Percentiles rank a stretch among this genome's conserved stretches.
Conservation (phyloP, 345 rosid genomes). For the Barbarea vulgaris region DNA sequence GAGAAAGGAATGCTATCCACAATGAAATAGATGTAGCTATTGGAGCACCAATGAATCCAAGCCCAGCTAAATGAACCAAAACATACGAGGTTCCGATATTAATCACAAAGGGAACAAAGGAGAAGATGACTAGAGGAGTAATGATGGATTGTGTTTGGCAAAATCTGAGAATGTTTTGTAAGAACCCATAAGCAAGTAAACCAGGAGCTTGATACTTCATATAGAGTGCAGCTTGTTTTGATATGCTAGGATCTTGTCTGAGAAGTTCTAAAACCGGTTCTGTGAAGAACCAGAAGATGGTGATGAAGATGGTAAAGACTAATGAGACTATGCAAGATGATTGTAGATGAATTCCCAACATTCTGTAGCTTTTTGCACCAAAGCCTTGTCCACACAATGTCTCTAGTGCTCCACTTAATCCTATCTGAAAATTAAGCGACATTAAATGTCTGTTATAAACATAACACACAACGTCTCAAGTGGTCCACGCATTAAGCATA, state of each 20-base stretch:
- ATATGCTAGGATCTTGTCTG: slow-evolving; percentile 60
- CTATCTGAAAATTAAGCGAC: slow-evolving; percentile 43
- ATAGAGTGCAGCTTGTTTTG: slow-evolving; percentile 58
- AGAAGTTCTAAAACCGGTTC: slow-evolving; percentile 51
- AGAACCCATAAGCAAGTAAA: slow-evolving; percentile 60
- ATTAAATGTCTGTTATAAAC: neutral
- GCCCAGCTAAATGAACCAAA: slow-evolving; percentile 46
- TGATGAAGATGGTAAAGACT: slow-evolving; percentile 50
- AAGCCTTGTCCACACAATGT: slow-evolving; percentile 90
- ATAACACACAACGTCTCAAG: neutral
- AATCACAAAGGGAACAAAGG: slow-evolving; percentile 46
- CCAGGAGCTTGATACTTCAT: slow-evolving; percentile 61
- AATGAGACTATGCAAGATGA: slow-evolving; percentile 68
- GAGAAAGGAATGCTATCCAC: slow-evolving; percentile 54
- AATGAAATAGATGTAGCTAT: slow-evolving; percentile 68
- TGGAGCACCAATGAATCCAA: slow-evolving; percentile 74
- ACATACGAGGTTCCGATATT: slow-evolving; percentile 54
- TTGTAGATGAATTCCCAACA: slow-evolving; percentile 72
- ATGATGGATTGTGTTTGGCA: slow-evolving; percentile 74
- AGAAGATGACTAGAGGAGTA: slow-evolving; percentile 49
- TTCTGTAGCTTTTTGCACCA: slow-evolving; percentile 64
- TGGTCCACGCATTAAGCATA: no score
- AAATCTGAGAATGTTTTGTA: slow-evolving; percentile 69
- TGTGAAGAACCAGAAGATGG: slow-evolving; percentile 62
- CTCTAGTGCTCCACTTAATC: slow-evolving; percentile 81